phyloP scores from a whole-genome alignment of 1,284 basidiomycete species.

The Moesziomyces sp. region DNA sequence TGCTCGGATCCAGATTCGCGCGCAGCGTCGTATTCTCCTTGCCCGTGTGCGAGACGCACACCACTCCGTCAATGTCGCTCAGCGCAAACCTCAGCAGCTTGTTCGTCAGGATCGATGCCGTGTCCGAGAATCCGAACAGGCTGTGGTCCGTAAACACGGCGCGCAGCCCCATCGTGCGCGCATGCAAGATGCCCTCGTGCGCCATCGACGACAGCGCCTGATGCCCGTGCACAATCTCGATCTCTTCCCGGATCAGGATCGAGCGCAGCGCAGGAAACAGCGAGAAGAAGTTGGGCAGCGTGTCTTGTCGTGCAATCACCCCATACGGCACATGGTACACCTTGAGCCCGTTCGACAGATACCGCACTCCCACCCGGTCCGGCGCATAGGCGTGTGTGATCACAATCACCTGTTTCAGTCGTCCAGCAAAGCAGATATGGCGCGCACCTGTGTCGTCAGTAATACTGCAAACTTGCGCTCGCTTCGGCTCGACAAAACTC shows the following conservation, averaged over 20 bases:
- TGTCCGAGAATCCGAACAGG: slow-evolving; percentile 94
- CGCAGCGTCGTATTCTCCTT: slow-evolving; percentile 92
- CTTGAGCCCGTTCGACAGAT: slow-evolving; percentile 84
- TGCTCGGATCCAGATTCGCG: slow-evolving; percentile 71
- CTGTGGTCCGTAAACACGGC: slow-evolving; percentile 98
- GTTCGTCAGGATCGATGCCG: slow-evolving; percentile 94
- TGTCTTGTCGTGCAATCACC: slow-evolving; percentile 78
- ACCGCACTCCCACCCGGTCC: slow-evolving; percentile 85
- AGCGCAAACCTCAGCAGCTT: slow-evolving; percentile 88
- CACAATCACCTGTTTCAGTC: slow-evolving; percentile 79
- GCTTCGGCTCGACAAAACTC: slow-evolving; percentile 21
- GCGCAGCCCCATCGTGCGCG: slow-evolving; percentile 73
- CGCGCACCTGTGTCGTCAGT: neutral
- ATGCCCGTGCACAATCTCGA: slow-evolving; percentile 90
- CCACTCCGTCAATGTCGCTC: slow-evolving; percentile 89
- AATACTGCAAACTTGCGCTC: neutral
- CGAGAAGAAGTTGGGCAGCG: slow-evolving; percentile 91
- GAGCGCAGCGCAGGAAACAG: slow-evolving; percentile 89
- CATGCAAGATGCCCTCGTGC: slow-evolving; percentile 90
- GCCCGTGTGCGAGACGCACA: slow-evolving; percentile 95
- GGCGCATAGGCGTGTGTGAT: slow-evolving; percentile 91
- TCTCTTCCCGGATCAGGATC: slow-evolving; percentile 86
- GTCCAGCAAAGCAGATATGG: neutral
- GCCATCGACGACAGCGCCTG: slow-evolving; percentile 88
- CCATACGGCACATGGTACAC: slow-evolving; percentile 93